Evolutionary conservation across 495 filamentous ascomycete genomes (phyloP).

Genomic region (Cryomyces antarcticus): DNA sequence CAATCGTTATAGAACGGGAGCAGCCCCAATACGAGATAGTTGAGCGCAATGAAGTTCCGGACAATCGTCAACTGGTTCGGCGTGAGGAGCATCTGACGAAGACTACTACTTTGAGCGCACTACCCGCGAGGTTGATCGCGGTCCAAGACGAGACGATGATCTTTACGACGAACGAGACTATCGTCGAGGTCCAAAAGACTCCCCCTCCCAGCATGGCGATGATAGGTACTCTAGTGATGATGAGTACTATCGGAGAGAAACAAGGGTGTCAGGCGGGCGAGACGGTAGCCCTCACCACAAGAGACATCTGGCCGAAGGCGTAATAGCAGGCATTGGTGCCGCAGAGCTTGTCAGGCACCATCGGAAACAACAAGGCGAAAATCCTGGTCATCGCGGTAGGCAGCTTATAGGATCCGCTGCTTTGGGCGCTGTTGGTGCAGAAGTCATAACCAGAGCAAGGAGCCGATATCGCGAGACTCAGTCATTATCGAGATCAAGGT

Average conservation of each 20-base stretch:
- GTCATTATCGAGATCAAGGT: constrained; percentile 16
- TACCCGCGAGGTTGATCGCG: constrained; percentile 26
- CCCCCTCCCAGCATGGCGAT: constrained; percentile 30
- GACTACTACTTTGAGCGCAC: constrained; percentile 50
- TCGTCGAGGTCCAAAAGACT: constrained; percentile 33
- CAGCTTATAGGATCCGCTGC: constrained; percentile 63
- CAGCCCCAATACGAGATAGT: constrained; percentile 51
- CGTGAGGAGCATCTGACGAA: constrained; percentile 25
- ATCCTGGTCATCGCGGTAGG: constrained; percentile 42
- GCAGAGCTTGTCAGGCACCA: constrained; percentile 56
- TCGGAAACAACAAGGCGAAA: constrained; percentile 35
- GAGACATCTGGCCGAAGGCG: constrained; percentile 73
- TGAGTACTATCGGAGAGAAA: constrained; percentile 3
- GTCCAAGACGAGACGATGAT: constrained; percentile 9
- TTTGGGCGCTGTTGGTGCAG: constrained; percentile 62
- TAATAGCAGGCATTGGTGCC: constrained; percentile 56
- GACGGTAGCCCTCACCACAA: constrained; percentile 44
- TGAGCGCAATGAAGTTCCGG: constrained; percentile 33
- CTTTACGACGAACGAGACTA: constrained; percentile 26
- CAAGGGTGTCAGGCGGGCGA: constrained; percentile 16
- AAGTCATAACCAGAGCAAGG: constrained; percentile 51
- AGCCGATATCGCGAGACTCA: constrained; percentile 24
- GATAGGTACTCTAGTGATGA: constrained; percentile 38
- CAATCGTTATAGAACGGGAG: constrained; percentile 36
- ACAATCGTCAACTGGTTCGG: constrained; percentile 23